These are phyloP conservation scores for Fusarium abutilonis DNA, from an alignment of 2,329 filamentous ascomycete genomes.

Conservation along the genomic window DNA sequence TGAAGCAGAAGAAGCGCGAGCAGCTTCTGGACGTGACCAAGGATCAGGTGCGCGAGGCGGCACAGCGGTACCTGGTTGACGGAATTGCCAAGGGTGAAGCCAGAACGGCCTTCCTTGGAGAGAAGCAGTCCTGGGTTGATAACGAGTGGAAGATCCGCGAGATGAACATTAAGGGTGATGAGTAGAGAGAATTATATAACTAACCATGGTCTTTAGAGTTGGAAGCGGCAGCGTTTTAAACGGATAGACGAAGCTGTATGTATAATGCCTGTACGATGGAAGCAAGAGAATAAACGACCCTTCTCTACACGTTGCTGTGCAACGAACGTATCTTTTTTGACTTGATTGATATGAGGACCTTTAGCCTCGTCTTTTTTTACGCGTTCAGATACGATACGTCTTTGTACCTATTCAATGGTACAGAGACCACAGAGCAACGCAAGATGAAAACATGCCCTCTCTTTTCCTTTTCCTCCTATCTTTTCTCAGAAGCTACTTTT, in stretches of 20 bases:
- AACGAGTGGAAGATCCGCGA: slow-evolving; percentile 78
- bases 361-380: slow-evolving; percentile 28
- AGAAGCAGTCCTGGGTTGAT: slow-evolving; percentile 83
- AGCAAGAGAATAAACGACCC: slow-evolving; percentile 45
- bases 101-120: slow-evolving; percentile 79
- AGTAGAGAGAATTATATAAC: slow-evolving; percentile 39
- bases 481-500: slow-evolving; percentile 4
- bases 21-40: slow-evolving; percentile 86
- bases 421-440: slow-evolving; percentile 69
- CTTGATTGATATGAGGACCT: no score
- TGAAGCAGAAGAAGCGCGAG: slow-evolving; percentile 86
- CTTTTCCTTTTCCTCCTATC: not conserved
- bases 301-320: slow-evolving; percentile 35
- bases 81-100: slow-evolving; percentile 67
- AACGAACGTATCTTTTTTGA: slow-evolving; percentile 12
- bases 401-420: slow-evolving; percentile 63
- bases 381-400: slow-evolving; percentile 75
- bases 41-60: slow-evolving; percentile 81
- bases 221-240: slow-evolving; percentile 14
- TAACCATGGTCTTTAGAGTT: slow-evolving; percentile 23
- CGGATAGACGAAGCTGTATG: slow-evolving; percentile 32
- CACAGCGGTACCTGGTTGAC: slow-evolving; percentile 83
- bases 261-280: slow-evolving; percentile 40
- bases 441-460: slow-evolving; percentile 57
- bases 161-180: slow-evolving; percentile 69